Evolutionary conservation across 2,329 filamentous ascomycete species (phyloP).

Genomic region (Raffaelea albimanens): DNA sequence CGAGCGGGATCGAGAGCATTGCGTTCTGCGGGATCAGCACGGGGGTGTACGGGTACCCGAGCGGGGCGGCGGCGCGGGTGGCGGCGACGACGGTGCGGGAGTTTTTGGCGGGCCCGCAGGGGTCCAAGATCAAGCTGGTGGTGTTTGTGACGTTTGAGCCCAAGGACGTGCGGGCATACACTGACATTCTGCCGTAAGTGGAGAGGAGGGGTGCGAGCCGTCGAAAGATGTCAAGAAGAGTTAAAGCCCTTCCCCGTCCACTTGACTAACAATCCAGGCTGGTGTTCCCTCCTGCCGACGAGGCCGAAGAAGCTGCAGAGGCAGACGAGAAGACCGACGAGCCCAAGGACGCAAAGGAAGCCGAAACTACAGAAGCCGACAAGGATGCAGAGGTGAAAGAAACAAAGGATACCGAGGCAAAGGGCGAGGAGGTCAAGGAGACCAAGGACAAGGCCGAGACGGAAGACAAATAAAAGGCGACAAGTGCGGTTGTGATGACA

Average conservation of each 20-base stretch:
- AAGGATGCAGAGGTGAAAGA: not conserved
- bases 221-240: too few species aligned
- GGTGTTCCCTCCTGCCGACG: not conserved
- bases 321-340: not conserved
- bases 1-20: constrained; percentile 57
- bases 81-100: constrained; percentile 52
- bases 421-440: not conserved
- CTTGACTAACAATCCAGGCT: too few species aligned
- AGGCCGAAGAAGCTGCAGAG: not conserved
- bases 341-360: not conserved
- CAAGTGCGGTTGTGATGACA: too few species aligned
- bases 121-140: constrained; percentile 54
- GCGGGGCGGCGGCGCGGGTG: constrained; percentile 57
- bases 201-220: too few species aligned
- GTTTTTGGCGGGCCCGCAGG: constrained; percentile 40
- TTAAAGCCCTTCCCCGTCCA: too few species aligned
- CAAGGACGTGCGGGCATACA: constrained; percentile 71
- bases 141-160: constrained; percentile 77
- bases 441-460: not conserved
- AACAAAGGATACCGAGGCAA: not conserved
- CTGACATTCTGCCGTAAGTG: constrained; percentile 62
- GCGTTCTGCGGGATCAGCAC: constrained; percentile 84
- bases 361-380: not conserved
- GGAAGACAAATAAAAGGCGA: too few species aligned
- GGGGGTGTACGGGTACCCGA: constrained; percentile 83